Base-by-base conservation (phyloP, 2,329 filamentous ascomycete species). In the Cercospora citrullina region DNA sequence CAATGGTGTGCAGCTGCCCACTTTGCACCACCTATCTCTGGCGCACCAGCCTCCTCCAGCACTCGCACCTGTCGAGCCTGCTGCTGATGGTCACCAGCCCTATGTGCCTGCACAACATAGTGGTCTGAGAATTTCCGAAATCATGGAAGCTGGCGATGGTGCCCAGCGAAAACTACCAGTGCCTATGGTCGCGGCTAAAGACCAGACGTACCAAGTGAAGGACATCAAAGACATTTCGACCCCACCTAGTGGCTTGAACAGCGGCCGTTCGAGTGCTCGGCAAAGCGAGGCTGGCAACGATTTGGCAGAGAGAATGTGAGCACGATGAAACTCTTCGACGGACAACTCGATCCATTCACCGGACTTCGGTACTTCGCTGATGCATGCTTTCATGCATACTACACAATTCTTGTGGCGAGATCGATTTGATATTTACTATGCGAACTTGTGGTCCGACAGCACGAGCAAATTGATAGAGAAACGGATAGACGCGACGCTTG, bases 81-180 rank as follows among this genome's bases (percentile, higher is more conserved):
- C 86, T 63, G 84, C 87, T 12, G 87, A 89, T 68, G 84, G 84
- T 36, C 86, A 87, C 71, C 85, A 85, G 71, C 85, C 86, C 9
- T 87, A 87, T 76, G 83, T 85, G 64, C 85, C 85, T n/a, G 81
- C 78, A 63, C 84, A 81, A 75, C 82, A 84, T 36, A 87, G 85
- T 65, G 93, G 93, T 48, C 87, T 96, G 67, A 91, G 92, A 45
- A 90, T 98, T 74, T 91, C 90, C 68, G 94, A 98, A 79, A 98
- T 98, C 76, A 95, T 98, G 83, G 93, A 91, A 77, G 90, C 91
- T 73, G 87, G 93, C 1, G 94, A 97, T 71, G 93, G 93, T 42
- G 90, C 91, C 26, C 92, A 95, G 81, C 86, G 94, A 74, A 98
- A 98, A 80, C 84, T 98, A 18, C 94, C 94, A 0, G 91, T 97